Conservation (phyloP, 139 green algal genomes). For the Parachlorella kessleri region DNA sequence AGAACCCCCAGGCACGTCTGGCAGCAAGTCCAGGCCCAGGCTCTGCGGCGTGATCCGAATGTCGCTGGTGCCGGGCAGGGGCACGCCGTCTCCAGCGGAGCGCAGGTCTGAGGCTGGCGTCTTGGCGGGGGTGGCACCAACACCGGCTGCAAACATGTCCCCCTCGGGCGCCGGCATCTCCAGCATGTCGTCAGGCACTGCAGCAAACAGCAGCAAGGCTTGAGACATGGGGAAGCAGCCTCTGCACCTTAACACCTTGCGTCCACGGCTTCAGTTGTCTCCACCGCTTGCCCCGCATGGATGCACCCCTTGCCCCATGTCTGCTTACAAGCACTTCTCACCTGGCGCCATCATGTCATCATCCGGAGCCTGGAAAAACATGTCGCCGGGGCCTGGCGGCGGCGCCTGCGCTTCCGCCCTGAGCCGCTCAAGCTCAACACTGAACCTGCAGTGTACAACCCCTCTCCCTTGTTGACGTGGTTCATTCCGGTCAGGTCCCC, state of each 20-base stretch:
- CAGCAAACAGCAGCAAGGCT: neutral
- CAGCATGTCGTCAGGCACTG: constrained; percentile 7
- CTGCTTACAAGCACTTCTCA: too few species aligned
- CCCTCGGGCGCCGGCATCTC: constrained; percentile 28
- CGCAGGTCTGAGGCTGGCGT: constrained; percentile 9
- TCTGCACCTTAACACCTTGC: too few species aligned
- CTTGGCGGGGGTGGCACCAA: neutral
- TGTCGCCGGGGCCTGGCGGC: constrained; percentile 1
- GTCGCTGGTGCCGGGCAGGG: constrained; percentile 21
- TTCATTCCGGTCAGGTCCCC: too few species aligned
- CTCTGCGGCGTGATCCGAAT: constrained; percentile 31
- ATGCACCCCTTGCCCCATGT: too few species aligned
- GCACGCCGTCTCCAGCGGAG: constrained; percentile 10
- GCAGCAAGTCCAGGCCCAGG: constrained; percentile 30
- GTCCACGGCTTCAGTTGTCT: too few species aligned
- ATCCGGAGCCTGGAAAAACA: constrained; percentile 37
- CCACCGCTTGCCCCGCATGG: too few species aligned
- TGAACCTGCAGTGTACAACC: constrained; percentile 9
- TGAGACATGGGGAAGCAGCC: neutral
- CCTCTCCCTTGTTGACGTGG: too few species aligned
- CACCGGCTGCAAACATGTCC: constrained; percentile 23
- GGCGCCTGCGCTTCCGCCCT: constrained; percentile 32
- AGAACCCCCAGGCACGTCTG: constrained; percentile 9
- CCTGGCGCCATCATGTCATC: neutral
- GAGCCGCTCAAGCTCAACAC: constrained; percentile 49